phyloP scores from a whole-genome alignment of 441 rosid genomes.

The Pelargonium myrrhifolium region DNA sequence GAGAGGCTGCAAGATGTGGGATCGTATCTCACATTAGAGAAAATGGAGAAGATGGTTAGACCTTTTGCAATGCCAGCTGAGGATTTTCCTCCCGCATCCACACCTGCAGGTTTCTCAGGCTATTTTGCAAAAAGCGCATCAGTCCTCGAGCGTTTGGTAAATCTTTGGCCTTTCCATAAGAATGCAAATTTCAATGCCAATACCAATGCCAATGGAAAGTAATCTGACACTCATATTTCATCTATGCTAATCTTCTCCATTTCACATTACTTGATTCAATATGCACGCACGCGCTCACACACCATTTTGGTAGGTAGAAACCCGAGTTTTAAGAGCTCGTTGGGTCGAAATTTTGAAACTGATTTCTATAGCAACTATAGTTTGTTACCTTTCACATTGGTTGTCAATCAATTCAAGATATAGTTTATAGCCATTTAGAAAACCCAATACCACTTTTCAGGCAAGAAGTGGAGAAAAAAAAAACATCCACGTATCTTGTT shows the following conservation, averaged over 20 bases:
- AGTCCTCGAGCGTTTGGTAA: constrained; percentile 93
- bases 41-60: constrained; percentile 87
- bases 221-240: constrained; percentile 6
- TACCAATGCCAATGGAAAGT: constrained; percentile 54
- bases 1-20: constrained; percentile 98
- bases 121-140: constrained; percentile 92
- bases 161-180: constrained; percentile 92
- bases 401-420: too few relatives aligned
- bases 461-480: too few relatives aligned
- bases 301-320: background rate
- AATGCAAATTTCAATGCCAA: constrained; percentile 86
- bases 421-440: too few relatives aligned
- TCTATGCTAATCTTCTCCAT: background rate
- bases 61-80: constrained; percentile 99
- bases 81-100: constrained; percentile 94
- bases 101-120: constrained; percentile 96
- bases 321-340: constrained; percentile 18
- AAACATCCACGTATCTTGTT: too few relatives aligned
- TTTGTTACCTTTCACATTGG: too few relatives aligned
- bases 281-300: background rate
- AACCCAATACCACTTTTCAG: too few relatives aligned
- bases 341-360: constrained; percentile 14
- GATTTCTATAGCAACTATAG: too few relatives aligned
- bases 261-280: background rate
- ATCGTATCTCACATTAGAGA: constrained; percentile 88